Conservation (phyloP, 306 rosid species). For the Gillenia trifoliata region DNA sequence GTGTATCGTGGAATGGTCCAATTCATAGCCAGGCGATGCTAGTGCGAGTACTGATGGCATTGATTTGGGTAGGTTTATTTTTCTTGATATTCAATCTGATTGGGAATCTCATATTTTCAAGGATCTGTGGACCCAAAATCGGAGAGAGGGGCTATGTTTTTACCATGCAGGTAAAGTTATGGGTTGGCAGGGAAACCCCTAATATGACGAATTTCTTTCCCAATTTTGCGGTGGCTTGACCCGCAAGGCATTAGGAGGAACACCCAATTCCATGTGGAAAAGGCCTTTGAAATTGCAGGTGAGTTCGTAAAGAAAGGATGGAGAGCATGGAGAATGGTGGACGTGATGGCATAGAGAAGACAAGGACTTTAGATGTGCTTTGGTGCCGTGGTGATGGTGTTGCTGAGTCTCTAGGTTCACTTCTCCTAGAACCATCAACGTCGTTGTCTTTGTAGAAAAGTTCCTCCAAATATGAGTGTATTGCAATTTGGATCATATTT, state of each 20-base stretch:
- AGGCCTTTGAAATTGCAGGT: slow-evolving; percentile 68
- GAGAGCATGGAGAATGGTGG: slow-evolving; percentile 18
- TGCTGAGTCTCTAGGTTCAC: slow-evolving; percentile 28
- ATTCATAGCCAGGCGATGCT: too few relatives aligned
- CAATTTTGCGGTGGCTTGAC: slow-evolving; percentile 50
- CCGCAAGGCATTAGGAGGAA: slow-evolving; percentile 72
- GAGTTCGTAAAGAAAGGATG: slow-evolving; percentile 60
- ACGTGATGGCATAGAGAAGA: slow-evolving; percentile 10
- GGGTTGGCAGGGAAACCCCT: slow-evolving; percentile 80
- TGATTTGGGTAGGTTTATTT: slow-evolving; percentile 55
- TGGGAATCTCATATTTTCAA: slow-evolving; percentile 73
- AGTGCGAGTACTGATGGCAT: slow-evolving; percentile 7
- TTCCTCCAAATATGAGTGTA: background rate
- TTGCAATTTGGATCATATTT: too few relatives aligned
- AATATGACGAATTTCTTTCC: slow-evolving; percentile 71
- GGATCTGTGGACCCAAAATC: slow-evolving; percentile 61
- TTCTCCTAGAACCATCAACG: slow-evolving; percentile 52
- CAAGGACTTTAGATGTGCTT: slow-evolving; percentile 68
- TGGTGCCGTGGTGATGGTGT: slow-evolving; percentile 51
- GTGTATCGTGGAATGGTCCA: slow-evolving; percentile 56
- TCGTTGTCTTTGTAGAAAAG: slow-evolving; percentile 55
- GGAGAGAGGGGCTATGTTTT: slow-evolving; percentile 55
- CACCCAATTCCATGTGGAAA: slow-evolving; percentile 60
- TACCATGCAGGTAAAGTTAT: slow-evolving; percentile 58
- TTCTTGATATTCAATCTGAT: slow-evolving; percentile 84